phyloP scores from a whole-genome alignment of 345 rosid species.

The Schrenkiella parvula region DNA sequence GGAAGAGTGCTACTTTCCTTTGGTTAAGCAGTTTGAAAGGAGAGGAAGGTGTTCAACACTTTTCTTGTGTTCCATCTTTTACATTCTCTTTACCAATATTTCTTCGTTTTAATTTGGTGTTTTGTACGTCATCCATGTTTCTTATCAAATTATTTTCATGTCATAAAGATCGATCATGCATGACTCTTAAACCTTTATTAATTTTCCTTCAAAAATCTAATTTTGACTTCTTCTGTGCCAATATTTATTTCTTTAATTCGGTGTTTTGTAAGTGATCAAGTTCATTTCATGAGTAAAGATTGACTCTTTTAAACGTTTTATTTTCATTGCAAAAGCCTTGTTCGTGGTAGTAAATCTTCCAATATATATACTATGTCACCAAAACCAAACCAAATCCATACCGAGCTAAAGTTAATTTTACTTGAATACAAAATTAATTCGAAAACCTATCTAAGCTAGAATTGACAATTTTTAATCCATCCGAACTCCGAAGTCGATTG shows the following conservation, averaged over 20 bases:
- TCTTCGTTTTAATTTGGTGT: not conserved
- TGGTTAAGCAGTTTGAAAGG: constrained; percentile 36
- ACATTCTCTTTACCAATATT: constrained; percentile 10
- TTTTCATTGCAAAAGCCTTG: not conserved
- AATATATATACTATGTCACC: not conserved
- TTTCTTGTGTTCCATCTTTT: constrained; percentile 37
- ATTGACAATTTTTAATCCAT: no score
- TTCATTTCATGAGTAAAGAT: no score
- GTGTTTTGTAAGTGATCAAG: not conserved
- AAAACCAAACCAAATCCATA: not conserved
- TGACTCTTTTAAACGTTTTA: no score
- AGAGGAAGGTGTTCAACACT: constrained; percentile 36
- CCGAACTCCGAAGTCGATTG: no score
- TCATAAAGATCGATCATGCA: no score
- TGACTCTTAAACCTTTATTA: not conserved
- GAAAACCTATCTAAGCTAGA: no score
- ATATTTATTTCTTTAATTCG: not conserved
- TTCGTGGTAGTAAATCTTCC: no score
- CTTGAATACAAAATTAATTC: no score
- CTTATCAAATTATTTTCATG: not conserved
- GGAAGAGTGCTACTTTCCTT: constrained; percentile 10
- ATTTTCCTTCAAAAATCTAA: not conserved
- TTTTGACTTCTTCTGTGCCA: not conserved
- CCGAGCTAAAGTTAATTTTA: not conserved
- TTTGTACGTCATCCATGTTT: constrained; percentile 10